A percentile compares a stretch with the other conserved stretches of the same genome.
phyloP scores from a whole-genome alignment of 202 grass and related monocot genomes.

The Carex arenaria region DNA sequence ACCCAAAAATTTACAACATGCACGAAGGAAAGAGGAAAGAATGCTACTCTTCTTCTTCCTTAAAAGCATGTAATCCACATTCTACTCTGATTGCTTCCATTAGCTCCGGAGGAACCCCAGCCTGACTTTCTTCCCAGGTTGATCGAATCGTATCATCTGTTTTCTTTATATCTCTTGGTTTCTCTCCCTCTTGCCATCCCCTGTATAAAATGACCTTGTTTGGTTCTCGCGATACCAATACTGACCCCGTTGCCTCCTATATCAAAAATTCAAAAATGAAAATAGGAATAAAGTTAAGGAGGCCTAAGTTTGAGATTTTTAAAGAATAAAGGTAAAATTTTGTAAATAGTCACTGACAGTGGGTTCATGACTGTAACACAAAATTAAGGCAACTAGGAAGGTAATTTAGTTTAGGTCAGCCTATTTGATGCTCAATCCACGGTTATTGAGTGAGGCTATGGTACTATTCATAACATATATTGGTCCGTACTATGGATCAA shows the following conservation, averaged over 20 bases:
- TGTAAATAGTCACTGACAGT: too few species aligned
- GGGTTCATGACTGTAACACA: too few species aligned
- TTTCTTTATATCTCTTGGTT: slow-evolving; percentile 19
- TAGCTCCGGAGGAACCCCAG: slow-evolving; percentile 62
- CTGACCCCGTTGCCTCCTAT: slow-evolving; percentile 66
- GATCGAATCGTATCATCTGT: slow-evolving; percentile 7
- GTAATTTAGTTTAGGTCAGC: too few species aligned
- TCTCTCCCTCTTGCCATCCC: slow-evolving; percentile 58
- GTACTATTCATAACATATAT: too few species aligned
- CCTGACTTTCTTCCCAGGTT: slow-evolving; percentile 18
- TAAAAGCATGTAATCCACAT: slow-evolving; percentile 52
- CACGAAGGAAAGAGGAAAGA: background rate
- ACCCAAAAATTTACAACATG: background rate
- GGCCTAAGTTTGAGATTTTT: too few species aligned
- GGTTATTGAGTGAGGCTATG: background rate
- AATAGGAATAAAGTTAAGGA: too few species aligned
- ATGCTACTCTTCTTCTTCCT: slow-evolving; percentile 31
- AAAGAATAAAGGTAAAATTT: too few species aligned
- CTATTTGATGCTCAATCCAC: too few species aligned
- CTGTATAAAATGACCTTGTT: slow-evolving; percentile 94
- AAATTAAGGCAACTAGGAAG: too few species aligned
- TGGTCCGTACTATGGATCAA: too few species aligned
- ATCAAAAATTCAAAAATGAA: background rate
- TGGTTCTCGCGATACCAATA: slow-evolving; percentile 74
- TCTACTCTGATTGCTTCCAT: slow-evolving; percentile 75